Conservation (phyloP, 306 rosid genomes). For the Elaeagnus macrophylla region DNA sequence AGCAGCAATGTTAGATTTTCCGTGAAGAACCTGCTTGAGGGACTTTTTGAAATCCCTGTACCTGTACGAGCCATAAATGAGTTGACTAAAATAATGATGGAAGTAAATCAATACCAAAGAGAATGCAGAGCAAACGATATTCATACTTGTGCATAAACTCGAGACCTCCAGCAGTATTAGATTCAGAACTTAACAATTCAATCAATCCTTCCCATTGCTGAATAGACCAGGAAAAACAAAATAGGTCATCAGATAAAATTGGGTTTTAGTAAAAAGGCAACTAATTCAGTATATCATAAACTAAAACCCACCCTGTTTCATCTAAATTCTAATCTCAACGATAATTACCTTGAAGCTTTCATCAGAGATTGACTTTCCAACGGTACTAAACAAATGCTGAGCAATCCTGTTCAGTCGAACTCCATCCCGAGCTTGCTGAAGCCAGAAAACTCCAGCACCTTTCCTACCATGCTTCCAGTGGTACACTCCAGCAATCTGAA, state of each 20-base stretch:
- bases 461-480: slow-evolving; percentile 94
- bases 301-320: background rate
- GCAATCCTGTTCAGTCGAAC: slow-evolving; percentile 77
- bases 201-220: slow-evolving; percentile 98
- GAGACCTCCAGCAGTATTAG: slow-evolving; percentile 82
- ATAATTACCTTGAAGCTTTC: slow-evolving; percentile 74
- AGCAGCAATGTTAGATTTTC: slow-evolving; percentile 58
- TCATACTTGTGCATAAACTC: slow-evolving; percentile 86
- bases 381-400: slow-evolving; percentile 77
- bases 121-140: slow-evolving; percentile 7
- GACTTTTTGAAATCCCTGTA: slow-evolving; percentile 87
- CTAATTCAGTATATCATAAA: background rate
- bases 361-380: slow-evolving; percentile 87
- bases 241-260: slow-evolving; percentile 5
- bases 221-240: slow-evolving; percentile 4
- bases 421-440: slow-evolving; percentile 78
- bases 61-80: slow-evolving; percentile 30
- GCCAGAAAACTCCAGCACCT: slow-evolving; percentile 89
- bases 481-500: slow-evolving; percentile 78
- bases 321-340: slow-evolving; percentile 7
- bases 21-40: slow-evolving; percentile 53
- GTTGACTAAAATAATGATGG: slow-evolving; percentile 9
- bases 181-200: slow-evolving; percentile 85
- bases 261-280: slow-evolving; percentile 7
- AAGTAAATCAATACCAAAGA: background rate